phyloP scores from a whole-genome alignment of 305 asterid genomes.

The Ilex paraguariensis region DNA sequence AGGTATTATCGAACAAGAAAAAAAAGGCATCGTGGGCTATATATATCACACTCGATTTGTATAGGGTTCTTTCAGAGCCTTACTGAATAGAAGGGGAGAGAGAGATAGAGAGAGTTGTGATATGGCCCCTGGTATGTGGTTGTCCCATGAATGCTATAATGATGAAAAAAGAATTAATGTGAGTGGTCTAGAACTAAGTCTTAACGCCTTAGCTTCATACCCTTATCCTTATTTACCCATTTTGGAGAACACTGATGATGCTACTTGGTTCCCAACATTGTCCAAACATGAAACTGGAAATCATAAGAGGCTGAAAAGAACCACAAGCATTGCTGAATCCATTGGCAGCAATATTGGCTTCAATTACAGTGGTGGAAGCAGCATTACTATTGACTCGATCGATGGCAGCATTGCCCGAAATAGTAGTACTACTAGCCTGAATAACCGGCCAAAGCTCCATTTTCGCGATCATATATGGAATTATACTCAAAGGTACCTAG shows the following conservation, averaged over 20 bases:
- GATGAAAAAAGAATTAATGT: slow-evolving; percentile 8
- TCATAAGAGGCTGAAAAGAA: slow-evolving; percentile 40
- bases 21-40: slow-evolving; percentile 13
- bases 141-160: slow-evolving; percentile 23
- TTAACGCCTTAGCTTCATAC: slow-evolving; percentile 11
- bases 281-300: slow-evolving; percentile 26
- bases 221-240: slow-evolving; percentile 18
- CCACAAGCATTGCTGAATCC: slow-evolving; percentile 24
- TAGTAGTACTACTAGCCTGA: slow-evolving; percentile 34
- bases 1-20: slow-evolving; percentile 35
- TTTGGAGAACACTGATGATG: slow-evolving; percentile 21
- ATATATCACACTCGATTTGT: slow-evolving; percentile 27
- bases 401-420: slow-evolving; percentile 29
- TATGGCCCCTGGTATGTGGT: slow-evolving; percentile 39
- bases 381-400: background rate
- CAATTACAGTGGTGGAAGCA: slow-evolving; percentile 5
- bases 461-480: slow-evolving; percentile 67
- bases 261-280: slow-evolving; percentile 27
- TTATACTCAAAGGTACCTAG: slow-evolving; percentile 52
- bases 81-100: slow-evolving; percentile 15
- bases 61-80: slow-evolving; percentile 63
- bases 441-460: slow-evolving; percentile 38
- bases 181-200: slow-evolving; percentile 7
- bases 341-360: slow-evolving; percentile 18
- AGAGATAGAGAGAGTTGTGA: slow-evolving; percentile 2